These are phyloP conservation scores for Trifolium dubium DNA, from an alignment of 306 rosid species.

Conservation along the genomic window DNA sequence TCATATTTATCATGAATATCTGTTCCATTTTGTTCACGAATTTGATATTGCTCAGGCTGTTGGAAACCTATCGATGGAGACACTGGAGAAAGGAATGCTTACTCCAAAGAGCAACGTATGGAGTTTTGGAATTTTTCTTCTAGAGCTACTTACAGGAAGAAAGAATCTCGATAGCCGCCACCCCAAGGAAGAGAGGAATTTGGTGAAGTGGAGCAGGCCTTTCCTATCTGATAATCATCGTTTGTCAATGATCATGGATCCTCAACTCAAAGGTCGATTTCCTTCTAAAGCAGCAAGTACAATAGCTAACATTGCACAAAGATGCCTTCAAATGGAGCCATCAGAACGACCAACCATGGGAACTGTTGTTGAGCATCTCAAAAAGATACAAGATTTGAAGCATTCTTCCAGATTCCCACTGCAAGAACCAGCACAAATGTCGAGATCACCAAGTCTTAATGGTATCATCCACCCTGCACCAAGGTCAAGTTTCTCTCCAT, in stretches of 20 bases:
- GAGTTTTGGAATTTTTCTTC: conserved; percentile 31
- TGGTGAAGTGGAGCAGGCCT: conserved; percentile 34
- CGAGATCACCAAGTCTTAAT: conserved; percentile 26
- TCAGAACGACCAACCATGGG: conserved; percentile 25
- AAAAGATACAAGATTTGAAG: conserved; percentile 31
- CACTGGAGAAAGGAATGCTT: conserved; percentile 34
- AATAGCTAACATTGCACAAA: conserved; percentile 32
- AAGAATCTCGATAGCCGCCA: conserved; percentile 30
- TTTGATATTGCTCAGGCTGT: conserved; percentile 8
- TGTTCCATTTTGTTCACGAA: background rate
- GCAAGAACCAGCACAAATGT: conserved; percentile 23
- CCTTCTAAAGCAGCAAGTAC: conserved; percentile 25
- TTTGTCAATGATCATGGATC: conserved; percentile 32
- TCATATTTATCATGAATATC: conserved; percentile 5
- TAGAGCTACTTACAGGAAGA: conserved; percentile 31
- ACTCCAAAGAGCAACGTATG: conserved; percentile 31
- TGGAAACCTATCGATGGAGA: conserved; percentile 30
- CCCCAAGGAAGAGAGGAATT: conserved; percentile 30
- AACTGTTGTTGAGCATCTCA: conserved; percentile 18
- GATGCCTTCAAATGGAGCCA: conserved; percentile 33
- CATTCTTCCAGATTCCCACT: conserved; percentile 19
- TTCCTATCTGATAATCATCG: conserved; percentile 22
- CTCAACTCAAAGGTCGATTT: conserved; percentile 27
- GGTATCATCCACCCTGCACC: conserved; percentile 19
- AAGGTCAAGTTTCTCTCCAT: conserved; percentile 15